Evolutionary conservation across 1,139 yeast genomes (phyloP).

Genomic region (Hyphopichia fennica): DNA sequence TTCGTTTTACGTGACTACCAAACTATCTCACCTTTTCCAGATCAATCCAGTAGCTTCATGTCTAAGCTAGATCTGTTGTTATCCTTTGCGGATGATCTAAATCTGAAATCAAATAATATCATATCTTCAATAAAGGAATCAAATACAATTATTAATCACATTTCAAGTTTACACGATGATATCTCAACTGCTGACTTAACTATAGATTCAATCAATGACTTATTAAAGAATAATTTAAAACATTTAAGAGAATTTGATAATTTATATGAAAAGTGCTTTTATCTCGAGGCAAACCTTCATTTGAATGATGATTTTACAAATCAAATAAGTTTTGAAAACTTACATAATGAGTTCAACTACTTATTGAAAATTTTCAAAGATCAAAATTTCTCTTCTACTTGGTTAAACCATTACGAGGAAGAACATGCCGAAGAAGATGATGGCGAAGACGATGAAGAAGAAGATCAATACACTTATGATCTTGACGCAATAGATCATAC

Average conservation of each 20-base stretch:
- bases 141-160: conserved; percentile 18
- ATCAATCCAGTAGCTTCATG: neutral
- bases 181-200: conserved; percentile 28
- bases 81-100: conserved; percentile 31
- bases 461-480: neutral
- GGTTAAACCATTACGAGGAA: conserved; percentile 1
- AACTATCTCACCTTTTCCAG: no score
- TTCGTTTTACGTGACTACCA: neutral
- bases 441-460: neutral
- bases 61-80: conserved; percentile 31
- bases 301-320: conserved; percentile 37
- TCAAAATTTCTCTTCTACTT: neutral
- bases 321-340: conserved; percentile 50
- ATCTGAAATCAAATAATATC: conserved; percentile 24
- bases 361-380: conserved; percentile 17
- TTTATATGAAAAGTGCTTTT: conserved; percentile 32
- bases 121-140: conserved; percentile 23
- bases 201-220: conserved; percentile 29
- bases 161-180: conserved; percentile 19
- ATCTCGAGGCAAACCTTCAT: conserved; percentile 34
- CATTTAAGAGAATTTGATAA: conserved; percentile 28
- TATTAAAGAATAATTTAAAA: conserved; percentile 22
- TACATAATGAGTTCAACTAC: conserved; percentile 47
- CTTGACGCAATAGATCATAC: conserved; percentile 1
- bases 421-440: conserved; percentile 13